Percentiles rank a stretch among this genome's conserved stretches.
phyloP scores from a whole-genome alignment of 331 rosid species.

The Spiraea crenata region DNA sequence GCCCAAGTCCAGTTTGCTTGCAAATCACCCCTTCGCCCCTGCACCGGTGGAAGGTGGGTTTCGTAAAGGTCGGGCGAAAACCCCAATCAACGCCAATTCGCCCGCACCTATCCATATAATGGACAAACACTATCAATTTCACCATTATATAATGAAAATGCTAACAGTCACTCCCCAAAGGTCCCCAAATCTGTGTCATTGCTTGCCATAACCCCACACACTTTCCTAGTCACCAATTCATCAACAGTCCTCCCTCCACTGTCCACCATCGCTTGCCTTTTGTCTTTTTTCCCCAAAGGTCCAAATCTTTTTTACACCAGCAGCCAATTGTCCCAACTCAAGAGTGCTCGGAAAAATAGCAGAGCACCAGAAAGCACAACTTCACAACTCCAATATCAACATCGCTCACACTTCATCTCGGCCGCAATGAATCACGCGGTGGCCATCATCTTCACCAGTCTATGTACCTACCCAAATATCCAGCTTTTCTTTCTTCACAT shows the following conservation, averaged over 20 bases:
- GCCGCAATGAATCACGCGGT: conserved; percentile 19
- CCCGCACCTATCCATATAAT: no score
- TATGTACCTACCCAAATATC: conserved; percentile 12
- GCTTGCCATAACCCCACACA: neutral
- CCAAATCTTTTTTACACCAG: neutral
- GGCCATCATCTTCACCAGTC: conserved; percentile 25
- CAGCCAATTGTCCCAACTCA: neutral
- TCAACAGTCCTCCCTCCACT: neutral
- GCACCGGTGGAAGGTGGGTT: no score
- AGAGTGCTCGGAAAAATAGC: neutral
- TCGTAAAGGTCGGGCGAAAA: no score
- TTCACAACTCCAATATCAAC: neutral
- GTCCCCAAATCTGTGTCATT: no score
- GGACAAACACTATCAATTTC: no score
- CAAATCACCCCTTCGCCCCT: no score
- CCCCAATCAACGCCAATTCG: no score
- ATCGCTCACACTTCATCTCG: neutral
- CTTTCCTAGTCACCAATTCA: neutral
- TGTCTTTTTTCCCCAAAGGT: neutral
- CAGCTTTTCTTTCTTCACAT: neutral
- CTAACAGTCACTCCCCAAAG: no score
- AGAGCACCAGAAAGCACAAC: neutral
- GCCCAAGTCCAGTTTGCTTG: no score
- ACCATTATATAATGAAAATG: no score
- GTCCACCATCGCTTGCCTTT: no score